A percentile compares a stretch with the other conserved stretches of the same genome.
Evolutionary conservation across 1,139 yeast genomes (phyloP).

Genomic region (Kurtzmaniella quercitrusa): DNA sequence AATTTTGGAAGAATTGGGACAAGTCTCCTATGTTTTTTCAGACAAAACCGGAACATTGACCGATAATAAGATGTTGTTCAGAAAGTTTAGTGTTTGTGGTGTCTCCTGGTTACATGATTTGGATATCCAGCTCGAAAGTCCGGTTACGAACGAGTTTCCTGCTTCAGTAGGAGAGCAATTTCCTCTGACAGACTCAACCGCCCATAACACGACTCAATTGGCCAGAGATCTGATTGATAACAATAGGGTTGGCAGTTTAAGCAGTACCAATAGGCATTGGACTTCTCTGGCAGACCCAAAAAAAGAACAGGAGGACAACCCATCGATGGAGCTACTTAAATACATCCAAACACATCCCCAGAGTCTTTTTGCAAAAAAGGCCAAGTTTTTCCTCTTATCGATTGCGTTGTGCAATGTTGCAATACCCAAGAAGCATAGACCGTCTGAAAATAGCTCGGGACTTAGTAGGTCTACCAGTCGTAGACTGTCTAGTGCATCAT

Average conservation of each 20-base stretch:
- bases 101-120: constrained; percentile 84
- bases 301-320: constrained; percentile 22
- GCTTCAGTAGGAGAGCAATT: neutral
- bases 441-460: constrained; percentile 15
- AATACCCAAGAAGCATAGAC: constrained; percentile 52
- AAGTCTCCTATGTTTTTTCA: constrained; percentile 88
- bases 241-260: constrained; percentile 14
- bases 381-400: constrained; percentile 73
- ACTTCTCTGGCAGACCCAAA: constrained; percentile 37
- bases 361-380: constrained; percentile 65
- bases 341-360: constrained; percentile 72
- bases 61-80: constrained; percentile 81
- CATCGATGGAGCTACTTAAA: constrained; percentile 54
- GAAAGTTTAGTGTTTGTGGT: constrained; percentile 83
- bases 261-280: constrained; percentile 19
- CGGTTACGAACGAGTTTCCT: neutral
- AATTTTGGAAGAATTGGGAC: constrained; percentile 93
- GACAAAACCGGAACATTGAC: constrained; percentile 98
- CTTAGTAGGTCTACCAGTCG: constrained; percentile 6
- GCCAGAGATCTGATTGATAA: constrained; percentile 30
- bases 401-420: constrained; percentile 90
- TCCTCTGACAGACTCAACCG: neutral
- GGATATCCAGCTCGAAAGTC: constrained; percentile 32
- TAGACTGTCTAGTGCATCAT: constrained; percentile 10
- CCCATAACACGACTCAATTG: constrained; percentile 22